Percentiles rank a stretch among this genome's conserved stretches.
These are phyloP conservation scores for Tylopilus cervinicoccineus DNA, from an alignment of 768 basidiomycete genomes.

Conservation along the genomic window DNA sequence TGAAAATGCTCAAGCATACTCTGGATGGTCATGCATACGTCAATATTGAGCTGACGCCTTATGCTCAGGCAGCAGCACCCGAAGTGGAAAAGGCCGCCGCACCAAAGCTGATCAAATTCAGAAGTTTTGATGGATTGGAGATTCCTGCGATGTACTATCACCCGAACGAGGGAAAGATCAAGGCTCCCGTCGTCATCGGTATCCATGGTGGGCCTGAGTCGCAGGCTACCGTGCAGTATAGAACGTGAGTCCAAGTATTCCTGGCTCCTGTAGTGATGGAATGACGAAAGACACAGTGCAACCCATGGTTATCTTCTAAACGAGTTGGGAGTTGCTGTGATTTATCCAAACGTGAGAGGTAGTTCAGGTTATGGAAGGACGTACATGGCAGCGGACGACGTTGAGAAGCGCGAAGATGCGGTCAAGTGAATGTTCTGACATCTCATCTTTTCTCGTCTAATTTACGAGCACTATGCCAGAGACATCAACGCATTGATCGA, in stretches of 20 bases:
- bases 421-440: slow-evolving; percentile 32
- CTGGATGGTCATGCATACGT: slow-evolving; percentile 26
- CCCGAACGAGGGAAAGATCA: slow-evolving; percentile 26
- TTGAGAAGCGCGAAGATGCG: slow-evolving; percentile 41
- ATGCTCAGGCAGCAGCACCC: slow-evolving; percentile 33
- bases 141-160: slow-evolving; percentile 42
- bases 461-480: slow-evolving; percentile 15
- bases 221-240: slow-evolving; percentile 34
- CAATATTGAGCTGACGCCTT: slow-evolving; percentile 26
- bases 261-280: not conserved
- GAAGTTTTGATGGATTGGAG: slow-evolving; percentile 40
- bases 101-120: slow-evolving; percentile 35
- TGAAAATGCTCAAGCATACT: slow-evolving; percentile 19
- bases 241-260: slow-evolving; percentile 23
- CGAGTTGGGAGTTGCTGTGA: slow-evolving; percentile 37
- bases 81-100: slow-evolving; percentile 24
- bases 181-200: slow-evolving; percentile 31
- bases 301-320: slow-evolving; percentile 41
- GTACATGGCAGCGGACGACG: slow-evolving; percentile 38
- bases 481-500: slow-evolving; percentile 38
- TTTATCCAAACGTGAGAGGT: slow-evolving; percentile 42
- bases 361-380: slow-evolving; percentile 40
- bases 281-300: slow-evolving; percentile 18
- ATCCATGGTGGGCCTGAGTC: slow-evolving; percentile 41
- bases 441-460: not conserved